phyloP scores from a whole-genome alignment of 352 stramenopile genomes.

The Phytophthora foliorum region DNA sequence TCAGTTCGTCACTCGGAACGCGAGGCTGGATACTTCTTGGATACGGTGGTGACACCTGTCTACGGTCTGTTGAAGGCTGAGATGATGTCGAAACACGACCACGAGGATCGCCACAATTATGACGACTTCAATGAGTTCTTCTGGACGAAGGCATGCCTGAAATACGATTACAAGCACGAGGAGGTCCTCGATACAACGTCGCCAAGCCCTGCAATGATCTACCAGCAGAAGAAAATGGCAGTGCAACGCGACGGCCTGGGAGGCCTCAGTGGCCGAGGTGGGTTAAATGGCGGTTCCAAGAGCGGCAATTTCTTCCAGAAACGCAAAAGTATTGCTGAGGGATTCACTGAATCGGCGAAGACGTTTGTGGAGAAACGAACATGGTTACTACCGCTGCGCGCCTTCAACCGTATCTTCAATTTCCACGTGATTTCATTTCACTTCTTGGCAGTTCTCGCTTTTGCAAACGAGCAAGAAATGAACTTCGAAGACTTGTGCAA shows the following conservation, averaged over 20 bases:
- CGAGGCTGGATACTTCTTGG: conserved; percentile 97
- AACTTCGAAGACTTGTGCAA: conserved; percentile 82
- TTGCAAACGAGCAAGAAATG: conserved; percentile 93
- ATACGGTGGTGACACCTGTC: conserved; percentile 97
- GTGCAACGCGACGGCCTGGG: conserved; percentile 47
- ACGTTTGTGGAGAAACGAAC: conserved; percentile 98
- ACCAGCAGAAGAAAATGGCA: conserved; percentile 68
- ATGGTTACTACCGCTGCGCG: conserved; percentile 96
- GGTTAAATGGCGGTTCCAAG: conserved; percentile 34
- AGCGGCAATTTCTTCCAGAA: conserved; percentile 48
- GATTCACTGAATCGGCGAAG: conserved; percentile 93
- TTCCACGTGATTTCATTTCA: conserved; percentile 99
- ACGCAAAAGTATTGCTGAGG: conserved; percentile 90
- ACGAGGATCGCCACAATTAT: conserved; percentile 97
- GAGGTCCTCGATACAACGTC: conserved; percentile 82
- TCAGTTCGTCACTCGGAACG: conserved; percentile 72
- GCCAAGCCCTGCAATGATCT: conserved; percentile 63
- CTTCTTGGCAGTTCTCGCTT: conserved; percentile 93
- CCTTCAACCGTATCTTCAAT: conserved; percentile 96
- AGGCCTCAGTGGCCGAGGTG: conserved; percentile 37
- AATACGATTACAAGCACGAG: conserved; percentile 94
- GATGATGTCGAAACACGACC: conserved; percentile 93
- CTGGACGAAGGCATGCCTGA: conserved; percentile 96
- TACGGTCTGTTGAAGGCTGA: conserved; percentile 89
- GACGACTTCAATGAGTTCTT: conserved; percentile 99